A percentile compares a stretch with the other conserved stretches of the same genome.
phyloP scores from a whole-genome alignment of 1,284 basidiomycete species.

The Pseudozyma thailandica region DNA sequence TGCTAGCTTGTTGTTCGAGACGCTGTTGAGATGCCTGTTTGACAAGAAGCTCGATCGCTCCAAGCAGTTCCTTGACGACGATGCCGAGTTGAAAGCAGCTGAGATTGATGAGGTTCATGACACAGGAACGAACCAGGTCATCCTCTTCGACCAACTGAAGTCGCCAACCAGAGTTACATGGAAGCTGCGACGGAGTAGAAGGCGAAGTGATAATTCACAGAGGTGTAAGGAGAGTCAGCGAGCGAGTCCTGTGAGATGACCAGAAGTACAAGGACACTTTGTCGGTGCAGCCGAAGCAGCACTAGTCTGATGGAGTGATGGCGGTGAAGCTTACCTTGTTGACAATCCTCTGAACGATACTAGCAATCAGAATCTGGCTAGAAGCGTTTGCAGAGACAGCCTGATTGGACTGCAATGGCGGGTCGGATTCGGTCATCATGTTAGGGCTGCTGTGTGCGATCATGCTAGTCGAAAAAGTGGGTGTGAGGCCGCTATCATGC shows the following conservation, averaged over 20 bases:
- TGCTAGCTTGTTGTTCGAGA: slow-evolving; percentile 63
- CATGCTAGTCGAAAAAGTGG: slow-evolving; percentile 25
- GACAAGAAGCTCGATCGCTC: slow-evolving; percentile 54
- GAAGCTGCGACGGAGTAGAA: slow-evolving; percentile 28
- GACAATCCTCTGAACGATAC: slow-evolving; percentile 59
- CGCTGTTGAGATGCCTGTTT: slow-evolving; percentile 45
- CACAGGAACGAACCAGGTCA: slow-evolving; percentile 54
- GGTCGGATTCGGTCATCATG: slow-evolving; percentile 17
- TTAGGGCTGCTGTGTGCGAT: slow-evolving; percentile 23
- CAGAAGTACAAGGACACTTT: too few species aligned
- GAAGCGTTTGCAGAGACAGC: slow-evolving; percentile 22
- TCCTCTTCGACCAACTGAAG: slow-evolving; percentile 58
- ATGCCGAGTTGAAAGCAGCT: slow-evolving; percentile 51
- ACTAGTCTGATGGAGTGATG: too few species aligned
- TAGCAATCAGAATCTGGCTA: slow-evolving; percentile 55
- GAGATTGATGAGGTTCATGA: slow-evolving; percentile 59
- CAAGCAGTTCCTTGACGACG: slow-evolving; percentile 58
- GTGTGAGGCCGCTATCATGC: slow-evolving; percentile 26
- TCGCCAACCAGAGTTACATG: slow-evolving; percentile 56
- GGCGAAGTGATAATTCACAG: not conserved
- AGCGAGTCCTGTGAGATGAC: too few species aligned
- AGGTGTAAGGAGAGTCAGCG: not conserved
- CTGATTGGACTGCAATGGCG: slow-evolving; percentile 9
- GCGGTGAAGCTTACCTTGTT: slow-evolving; percentile 53
- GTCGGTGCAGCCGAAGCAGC: too few species aligned